phyloP scores from a whole-genome alignment of 192 early-diverging fungal species.

The Coemansia sp. region DNA sequence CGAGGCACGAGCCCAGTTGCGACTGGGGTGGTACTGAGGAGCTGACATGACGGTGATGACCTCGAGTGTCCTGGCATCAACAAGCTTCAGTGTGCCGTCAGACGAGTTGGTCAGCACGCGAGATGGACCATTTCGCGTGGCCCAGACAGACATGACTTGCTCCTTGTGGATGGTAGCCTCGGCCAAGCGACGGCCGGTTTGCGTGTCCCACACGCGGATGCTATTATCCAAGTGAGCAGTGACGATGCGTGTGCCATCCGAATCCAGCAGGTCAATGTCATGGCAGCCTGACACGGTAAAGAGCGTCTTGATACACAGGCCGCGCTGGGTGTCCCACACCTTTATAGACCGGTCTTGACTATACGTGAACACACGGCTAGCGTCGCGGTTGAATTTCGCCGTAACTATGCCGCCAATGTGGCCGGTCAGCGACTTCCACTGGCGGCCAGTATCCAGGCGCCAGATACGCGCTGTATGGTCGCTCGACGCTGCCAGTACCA shows the following conservation, averaged over 20 bases:
- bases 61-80: conserved; percentile 79
- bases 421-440: conserved; percentile 89
- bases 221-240: conserved; percentile 95
- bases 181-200: conserved; percentile 72
- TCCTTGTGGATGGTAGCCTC: conserved; percentile 87
- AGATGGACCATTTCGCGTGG: conserved; percentile 53
- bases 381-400: conserved; percentile 79
- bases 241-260: conserved; percentile 73
- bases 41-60: conserved; percentile 60
- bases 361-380: conserved; percentile 80
- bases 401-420: conserved; percentile 92
- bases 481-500: conserved; percentile 74
- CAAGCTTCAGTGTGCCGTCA: conserved; percentile 85
- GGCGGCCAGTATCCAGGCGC: conserved; percentile 72
- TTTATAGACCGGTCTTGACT: conserved; percentile 97
- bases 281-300: conserved; percentile 95
- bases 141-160: conserved; percentile 83
- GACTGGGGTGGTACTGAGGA: conserved; percentile 73
- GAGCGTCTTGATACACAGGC: conserved; percentile 87
- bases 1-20: conserved; percentile 84
- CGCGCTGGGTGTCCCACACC: conserved; percentile 90
- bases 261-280: conserved; percentile 78
- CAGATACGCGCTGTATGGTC: conserved; percentile 89
- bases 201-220: conserved; percentile 88
- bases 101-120: conserved; percentile 88